These are phyloP conservation scores for Pichia manshurica DNA, from an alignment of 805 yeast species.

Conservation along the genomic window DNA sequence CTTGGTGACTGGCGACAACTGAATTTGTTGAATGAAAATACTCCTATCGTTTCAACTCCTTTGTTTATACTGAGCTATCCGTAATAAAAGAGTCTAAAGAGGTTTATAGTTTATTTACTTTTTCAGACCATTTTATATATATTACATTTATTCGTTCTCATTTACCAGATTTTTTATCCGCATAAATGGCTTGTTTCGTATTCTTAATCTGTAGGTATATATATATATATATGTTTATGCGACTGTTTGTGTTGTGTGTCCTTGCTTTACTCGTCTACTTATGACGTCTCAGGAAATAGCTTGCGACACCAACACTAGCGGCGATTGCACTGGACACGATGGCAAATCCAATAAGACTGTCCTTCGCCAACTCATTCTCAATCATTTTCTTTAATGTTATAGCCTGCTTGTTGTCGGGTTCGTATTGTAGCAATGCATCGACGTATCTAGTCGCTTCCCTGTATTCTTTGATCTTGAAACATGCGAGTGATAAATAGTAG, in stretches of 20 bases:
- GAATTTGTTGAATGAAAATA: not conserved
- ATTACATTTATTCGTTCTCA: no score
- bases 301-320: conserved; percentile 55
- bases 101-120: no score
- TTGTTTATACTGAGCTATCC: no score
- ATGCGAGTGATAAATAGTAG: conserved; percentile 82
- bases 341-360: conserved; percentile 85
- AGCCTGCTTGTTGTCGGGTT: conserved; percentile 83
- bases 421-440: conserved; percentile 68
- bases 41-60: no score
- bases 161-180: no score
- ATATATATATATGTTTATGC: no score
- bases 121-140: no score
- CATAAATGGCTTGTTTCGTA: no score
- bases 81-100: no score
- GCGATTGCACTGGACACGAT: conserved; percentile 83
- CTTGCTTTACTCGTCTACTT: no score
- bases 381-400: conserved; percentile 63
- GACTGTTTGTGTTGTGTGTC: no score
- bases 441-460: conserved; percentile 80
- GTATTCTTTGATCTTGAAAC: conserved; percentile 83
- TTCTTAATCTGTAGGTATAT: no score
- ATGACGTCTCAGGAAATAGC: conserved; percentile 13
- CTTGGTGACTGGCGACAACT: conserved; percentile 18
- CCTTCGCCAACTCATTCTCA: conserved; percentile 78